Evolutionary conservation across 2,329 filamentous ascomycete species (phyloP), one percentile per base, ranked within the genome.

Genomic region (Lachnellula arida): DNA sequence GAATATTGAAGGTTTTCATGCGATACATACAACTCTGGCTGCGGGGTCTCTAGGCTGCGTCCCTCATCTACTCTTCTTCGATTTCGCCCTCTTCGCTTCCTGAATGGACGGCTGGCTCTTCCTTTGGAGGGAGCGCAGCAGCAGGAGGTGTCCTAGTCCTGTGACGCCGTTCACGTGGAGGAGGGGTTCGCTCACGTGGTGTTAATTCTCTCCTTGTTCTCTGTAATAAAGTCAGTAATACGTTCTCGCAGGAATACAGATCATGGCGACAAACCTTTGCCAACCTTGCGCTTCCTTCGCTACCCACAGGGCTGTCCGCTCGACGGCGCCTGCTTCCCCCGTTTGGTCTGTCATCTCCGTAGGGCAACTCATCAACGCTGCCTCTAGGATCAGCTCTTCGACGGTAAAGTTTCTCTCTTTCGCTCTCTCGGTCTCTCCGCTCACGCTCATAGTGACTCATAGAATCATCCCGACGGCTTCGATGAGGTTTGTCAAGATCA

Each of bases 1-100:
- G 58, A 60, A 62, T 62, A 58, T 43, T 39, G 44, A 60, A 55
- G 49, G 63, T 55, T 60, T 65, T 56, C 55, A 61, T 66, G 56
- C 63, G 56, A 68, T 72, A 73, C 71, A 67, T 74, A 73, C 72
- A 62, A 60, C 47, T 63, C 37, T 58, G 50, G 53, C 52, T 15
- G 48, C 51, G 37, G 7, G 28, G 49, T 46, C n/a, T 40, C 44
- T 44, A 19, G 37, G n/a, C 19, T 35, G 15, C 35, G 17, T 56
- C 35, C 52, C 25, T 53, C 9, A 47, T 23, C 58, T 62, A 84
- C 64, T 85, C 82, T 77, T 97, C 92, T 73, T 96, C 94, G 66
- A 99, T 97, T 76, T 99, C 94, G 51, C 94, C 94, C 74, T 99
- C 94, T 75, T 99, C 94, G 68, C 92, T 97, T 52, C 94, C 94